Evolutionary conservation across 2,329 filamentous ascomycete genomes (phyloP).

Genomic region (Fusarium hainanense): DNA sequence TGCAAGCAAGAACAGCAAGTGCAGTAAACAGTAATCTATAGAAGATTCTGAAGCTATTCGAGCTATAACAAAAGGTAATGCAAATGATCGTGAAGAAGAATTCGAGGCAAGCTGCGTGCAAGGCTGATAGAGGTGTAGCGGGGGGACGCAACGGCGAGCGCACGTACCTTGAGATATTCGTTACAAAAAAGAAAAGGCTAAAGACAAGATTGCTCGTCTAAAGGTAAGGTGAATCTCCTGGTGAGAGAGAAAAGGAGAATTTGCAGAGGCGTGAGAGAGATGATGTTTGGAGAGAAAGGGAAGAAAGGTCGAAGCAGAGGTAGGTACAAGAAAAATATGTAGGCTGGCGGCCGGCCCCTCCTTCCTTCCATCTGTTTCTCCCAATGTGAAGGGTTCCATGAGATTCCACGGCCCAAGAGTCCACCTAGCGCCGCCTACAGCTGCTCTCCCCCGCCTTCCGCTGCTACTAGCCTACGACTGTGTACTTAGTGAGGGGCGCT

Average conservation of each 20-base stretch:
- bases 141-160: neutral
- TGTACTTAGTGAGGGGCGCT: conserved; percentile 8
- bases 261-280: conserved; percentile 31
- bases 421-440: conserved; percentile 39
- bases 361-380: conserved; percentile 45
- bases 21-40: neutral
- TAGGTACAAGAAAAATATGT: conserved; percentile 53
- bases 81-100: neutral
- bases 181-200: conserved; percentile 42
- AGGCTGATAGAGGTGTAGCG: conserved; percentile 19
- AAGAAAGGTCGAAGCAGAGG: conserved; percentile 41
- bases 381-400: conserved; percentile 57
- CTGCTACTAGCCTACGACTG: neutral
- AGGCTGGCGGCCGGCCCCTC: conserved; percentile 45
- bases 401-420: conserved; percentile 55
- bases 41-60: conserved; percentile 1
- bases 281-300: conserved; percentile 41
- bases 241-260: conserved; percentile 34
- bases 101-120: conserved; percentile 3
- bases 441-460: conserved; percentile 27
- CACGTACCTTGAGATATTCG: conserved; percentile 45
- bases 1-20: conserved; percentile 1
- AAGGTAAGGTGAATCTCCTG: conserved; percentile 37
- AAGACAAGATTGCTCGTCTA: conserved; percentile 43
- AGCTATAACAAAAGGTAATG: neutral